Conservation (phyloP, 495 filamentous ascomycete species). For the Hamigera avellanea region DNA sequence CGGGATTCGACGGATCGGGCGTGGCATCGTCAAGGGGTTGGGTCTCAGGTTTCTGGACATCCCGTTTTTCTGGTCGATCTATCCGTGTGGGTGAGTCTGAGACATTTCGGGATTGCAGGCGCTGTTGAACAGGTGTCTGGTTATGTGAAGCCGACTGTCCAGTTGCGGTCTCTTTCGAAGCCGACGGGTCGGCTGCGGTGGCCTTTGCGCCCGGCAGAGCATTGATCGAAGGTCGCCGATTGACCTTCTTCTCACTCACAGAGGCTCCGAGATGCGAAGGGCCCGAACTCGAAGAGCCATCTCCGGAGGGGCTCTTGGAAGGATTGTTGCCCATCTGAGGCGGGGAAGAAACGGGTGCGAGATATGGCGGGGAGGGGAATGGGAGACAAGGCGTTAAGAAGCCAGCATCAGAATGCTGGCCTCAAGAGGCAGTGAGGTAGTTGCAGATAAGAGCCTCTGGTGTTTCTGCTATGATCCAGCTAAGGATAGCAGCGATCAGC, state of each 20-base stretch:
- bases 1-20: conserved; percentile 32
- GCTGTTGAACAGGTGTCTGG: conserved; percentile 25
- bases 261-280: conserved; percentile 14
- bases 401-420: conserved; percentile 14
- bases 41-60: conserved; percentile 14
- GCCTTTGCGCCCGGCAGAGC: conserved; percentile 26
- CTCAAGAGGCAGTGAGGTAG: conserved; percentile 6
- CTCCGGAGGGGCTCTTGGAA: conserved; percentile 33
- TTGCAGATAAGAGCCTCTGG: neutral
- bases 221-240: conserved; percentile 29
- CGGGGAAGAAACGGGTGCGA: conserved; percentile 10
- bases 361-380: conserved; percentile 3
- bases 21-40: conserved; percentile 14
- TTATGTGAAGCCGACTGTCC: conserved; percentile 27
- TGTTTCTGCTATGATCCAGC: neutral
- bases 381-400: conserved; percentile 8
- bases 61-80: conserved; percentile 11
- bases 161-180: conserved; percentile 29
- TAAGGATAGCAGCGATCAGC: neutral
- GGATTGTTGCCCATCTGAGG: conserved; percentile 39
- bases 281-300: conserved; percentile 16
- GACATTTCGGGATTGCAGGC: conserved; percentile 26
- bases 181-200: conserved; percentile 29
- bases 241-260: conserved; percentile 23
- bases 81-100: conserved; percentile 14